Conservation (phyloP, 73 alveolate genomes). For the Paramecium pentaurelia region DNA sequence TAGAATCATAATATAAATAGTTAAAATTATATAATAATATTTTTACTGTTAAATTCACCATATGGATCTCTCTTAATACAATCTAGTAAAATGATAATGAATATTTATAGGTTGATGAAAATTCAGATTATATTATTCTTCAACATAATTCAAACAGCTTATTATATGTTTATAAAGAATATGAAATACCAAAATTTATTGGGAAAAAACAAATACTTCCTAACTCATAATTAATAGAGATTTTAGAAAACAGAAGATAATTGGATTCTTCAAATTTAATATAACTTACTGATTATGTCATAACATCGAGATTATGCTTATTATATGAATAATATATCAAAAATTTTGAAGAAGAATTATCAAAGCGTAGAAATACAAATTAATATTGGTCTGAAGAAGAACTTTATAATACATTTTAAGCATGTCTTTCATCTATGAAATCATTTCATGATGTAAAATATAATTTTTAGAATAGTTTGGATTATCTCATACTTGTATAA, state of each 20-base stretch:
- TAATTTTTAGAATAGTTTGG: neutral
- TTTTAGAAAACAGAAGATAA: neutral
- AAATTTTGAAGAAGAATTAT: constrained; percentile 27
- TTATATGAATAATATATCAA: neutral
- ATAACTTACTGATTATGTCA: neutral
- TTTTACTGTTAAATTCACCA: neutral
- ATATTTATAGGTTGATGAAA: neutral
- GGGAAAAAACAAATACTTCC: constrained; percentile 31
- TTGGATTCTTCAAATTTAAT: neutral
- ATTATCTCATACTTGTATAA: neutral
- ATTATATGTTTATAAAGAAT: constrained; percentile 6
- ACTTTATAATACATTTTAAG: constrained; percentile 31
- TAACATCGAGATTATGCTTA: constrained; percentile 19
- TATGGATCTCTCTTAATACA: neutral
- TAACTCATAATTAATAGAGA: neutral
- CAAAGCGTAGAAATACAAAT: constrained; percentile 28
- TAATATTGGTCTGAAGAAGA: constrained; percentile 52
- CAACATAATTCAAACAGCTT: neutral
- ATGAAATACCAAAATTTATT: constrained; percentile 34
- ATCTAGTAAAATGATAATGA: neutral
- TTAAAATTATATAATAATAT: neutral
- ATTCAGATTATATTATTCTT: neutral
- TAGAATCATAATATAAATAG: neutral
- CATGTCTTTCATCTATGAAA: constrained; percentile 20
- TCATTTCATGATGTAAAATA: constrained; percentile 8